These are phyloP conservation scores for Quercus phellos DNA, from an alignment of 331 rosid species.

Conservation along the genomic window DNA sequence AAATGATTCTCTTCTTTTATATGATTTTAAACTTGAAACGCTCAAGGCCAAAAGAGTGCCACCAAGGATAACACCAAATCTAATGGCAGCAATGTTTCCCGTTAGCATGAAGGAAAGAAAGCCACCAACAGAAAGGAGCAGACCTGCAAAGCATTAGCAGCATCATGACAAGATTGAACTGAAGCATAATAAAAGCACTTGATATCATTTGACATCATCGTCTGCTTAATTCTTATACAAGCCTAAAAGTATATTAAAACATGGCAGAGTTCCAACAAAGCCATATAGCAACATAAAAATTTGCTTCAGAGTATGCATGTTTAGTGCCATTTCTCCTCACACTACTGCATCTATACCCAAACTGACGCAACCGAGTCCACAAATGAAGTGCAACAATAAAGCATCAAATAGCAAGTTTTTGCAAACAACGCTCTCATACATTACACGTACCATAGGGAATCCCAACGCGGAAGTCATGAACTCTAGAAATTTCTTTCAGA, in stretches of 20 bases:
- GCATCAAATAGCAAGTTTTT: background rate
- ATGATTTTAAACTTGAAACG: constrained; percentile 62
- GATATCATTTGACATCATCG: background rate
- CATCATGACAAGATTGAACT: background rate
- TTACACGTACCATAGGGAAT: constrained; percentile 79
- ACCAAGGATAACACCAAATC: constrained; percentile 93
- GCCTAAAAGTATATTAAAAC: background rate
- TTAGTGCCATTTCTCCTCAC: constrained; percentile 14
- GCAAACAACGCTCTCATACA: background rate
- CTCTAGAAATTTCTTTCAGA: constrained; percentile 49
- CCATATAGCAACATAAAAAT: background rate
- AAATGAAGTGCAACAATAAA: background rate
- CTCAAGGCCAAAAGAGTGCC: constrained; percentile 67
- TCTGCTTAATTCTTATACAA: background rate
- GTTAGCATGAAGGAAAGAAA: constrained; percentile 84
- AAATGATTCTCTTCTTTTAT: constrained; percentile 51
- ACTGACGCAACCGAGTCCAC: background rate
- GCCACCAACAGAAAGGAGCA: constrained; percentile 79
- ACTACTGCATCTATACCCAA: background rate
- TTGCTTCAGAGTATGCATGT: background rate
- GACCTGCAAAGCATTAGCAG: constrained; percentile 52
- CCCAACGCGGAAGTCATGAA: constrained; percentile 79
- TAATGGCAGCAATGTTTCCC: constrained; percentile 66
- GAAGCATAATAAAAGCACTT: background rate
- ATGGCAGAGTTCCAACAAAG: background rate